Evolutionary conservation across 2,329 filamentous ascomycete genomes (phyloP).

Genomic region (Penicillium sp.): DNA sequence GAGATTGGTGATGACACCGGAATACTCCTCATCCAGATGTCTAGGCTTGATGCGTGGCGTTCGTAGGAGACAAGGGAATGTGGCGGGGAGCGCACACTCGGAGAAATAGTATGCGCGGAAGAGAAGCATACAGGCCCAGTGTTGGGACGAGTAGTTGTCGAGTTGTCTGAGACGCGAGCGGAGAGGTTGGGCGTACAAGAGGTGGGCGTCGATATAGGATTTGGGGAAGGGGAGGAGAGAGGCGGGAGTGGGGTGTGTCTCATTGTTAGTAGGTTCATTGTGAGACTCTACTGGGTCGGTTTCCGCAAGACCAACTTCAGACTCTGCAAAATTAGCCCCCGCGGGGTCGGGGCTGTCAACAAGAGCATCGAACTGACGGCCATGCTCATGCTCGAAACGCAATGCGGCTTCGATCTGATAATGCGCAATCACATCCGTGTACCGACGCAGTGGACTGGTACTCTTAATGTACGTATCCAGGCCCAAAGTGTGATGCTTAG

Average conservation of each 20-base stretch:
- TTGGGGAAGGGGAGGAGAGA: slow-evolving; percentile 52
- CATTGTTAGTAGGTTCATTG: background rate
- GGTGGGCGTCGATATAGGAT: slow-evolving; percentile 49
- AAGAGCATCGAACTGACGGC: slow-evolving; percentile 41
- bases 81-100: slow-evolving; percentile 52
- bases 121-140: slow-evolving; percentile 56
- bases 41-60: slow-evolving; percentile 24
- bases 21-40: slow-evolving; percentile 27
- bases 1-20: slow-evolving; percentile 32
- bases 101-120: slow-evolving; percentile 59
- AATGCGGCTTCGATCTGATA: slow-evolving; percentile 65
- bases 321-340: background rate
- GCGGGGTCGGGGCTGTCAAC: slow-evolving; percentile 17
- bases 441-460: slow-evolving; percentile 62
- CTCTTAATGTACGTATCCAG: slow-evolving; percentile 56
- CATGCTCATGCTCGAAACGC: slow-evolving; percentile 53
- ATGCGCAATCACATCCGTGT: slow-evolving; percentile 60
- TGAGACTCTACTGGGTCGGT: background rate
- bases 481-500: slow-evolving; percentile 53
- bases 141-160: slow-evolving; percentile 35
- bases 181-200: slow-evolving; percentile 46
- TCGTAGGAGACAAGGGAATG: slow-evolving; percentile 42
- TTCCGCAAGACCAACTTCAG: background rate
- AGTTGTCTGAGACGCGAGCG: slow-evolving; percentile 45
- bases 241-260: slow-evolving; percentile 5